These are phyloP conservation scores for Aspergillus carlsbadensis DNA, from an alignment of 495 filamentous ascomycete species.

Conservation along the genomic window DNA sequence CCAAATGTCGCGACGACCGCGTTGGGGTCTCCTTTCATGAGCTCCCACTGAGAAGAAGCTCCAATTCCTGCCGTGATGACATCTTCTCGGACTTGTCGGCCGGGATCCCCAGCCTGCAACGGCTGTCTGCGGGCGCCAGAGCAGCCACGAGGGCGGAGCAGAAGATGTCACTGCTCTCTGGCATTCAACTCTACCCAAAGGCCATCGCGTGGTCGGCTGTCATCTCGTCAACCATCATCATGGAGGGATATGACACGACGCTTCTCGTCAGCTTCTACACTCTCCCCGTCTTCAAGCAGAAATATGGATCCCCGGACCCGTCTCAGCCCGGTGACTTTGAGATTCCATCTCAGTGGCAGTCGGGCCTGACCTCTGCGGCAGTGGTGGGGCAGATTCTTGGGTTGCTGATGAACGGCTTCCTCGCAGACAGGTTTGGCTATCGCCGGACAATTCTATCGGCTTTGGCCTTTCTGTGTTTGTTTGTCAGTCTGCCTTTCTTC, in stretches of 20 bases:
- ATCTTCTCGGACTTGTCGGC: not conserved
- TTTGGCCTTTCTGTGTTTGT: not conserved
- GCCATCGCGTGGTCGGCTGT: not conserved
- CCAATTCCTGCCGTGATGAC: too few relatives aligned
- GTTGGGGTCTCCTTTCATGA: too few relatives aligned
- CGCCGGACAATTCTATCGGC: not conserved
- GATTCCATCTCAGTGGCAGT: not conserved
- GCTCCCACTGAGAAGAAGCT: too few relatives aligned
- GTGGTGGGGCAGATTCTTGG: not conserved
- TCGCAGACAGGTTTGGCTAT: not conserved
- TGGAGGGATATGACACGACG: not conserved
- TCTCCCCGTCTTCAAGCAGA: not conserved
- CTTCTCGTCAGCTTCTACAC: not conserved
- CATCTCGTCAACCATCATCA: not conserved
- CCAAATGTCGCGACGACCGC: too few relatives aligned
- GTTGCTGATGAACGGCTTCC: not conserved
- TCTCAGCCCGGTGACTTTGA: not conserved
- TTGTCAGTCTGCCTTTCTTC: not conserved
- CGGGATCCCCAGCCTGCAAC: not conserved
- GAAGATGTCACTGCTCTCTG: not conserved
- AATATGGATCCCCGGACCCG: not conserved
- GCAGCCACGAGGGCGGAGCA: not conserved
- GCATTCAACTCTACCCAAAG: not conserved
- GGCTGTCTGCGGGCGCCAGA: not conserved
- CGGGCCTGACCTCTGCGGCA: not conserved